Percentiles rank a stretch among this genome's conserved stretches.
These are phyloP conservation scores for Aspergillus cavernicola DNA, from an alignment of 495 filamentous ascomycete species.

Conservation along the genomic window DNA sequence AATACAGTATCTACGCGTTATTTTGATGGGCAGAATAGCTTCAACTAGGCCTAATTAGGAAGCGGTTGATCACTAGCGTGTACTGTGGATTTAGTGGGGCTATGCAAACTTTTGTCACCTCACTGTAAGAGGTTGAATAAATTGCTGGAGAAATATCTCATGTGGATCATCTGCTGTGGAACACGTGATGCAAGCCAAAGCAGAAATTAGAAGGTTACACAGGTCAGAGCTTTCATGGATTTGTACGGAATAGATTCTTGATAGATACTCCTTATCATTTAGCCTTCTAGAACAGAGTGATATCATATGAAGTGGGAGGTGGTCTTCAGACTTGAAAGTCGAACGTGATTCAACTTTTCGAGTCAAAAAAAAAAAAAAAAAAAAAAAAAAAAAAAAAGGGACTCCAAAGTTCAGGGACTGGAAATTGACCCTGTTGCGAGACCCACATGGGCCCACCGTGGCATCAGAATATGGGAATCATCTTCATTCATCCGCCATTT, in stretches of 20 bases:
- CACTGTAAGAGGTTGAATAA: too few species aligned
- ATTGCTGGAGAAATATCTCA: too few species aligned
- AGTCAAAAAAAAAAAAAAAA: background rate
- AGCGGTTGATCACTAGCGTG: too few species aligned
- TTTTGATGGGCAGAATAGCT: too few species aligned
- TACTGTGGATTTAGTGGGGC: too few species aligned
- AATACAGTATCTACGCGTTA: too few species aligned
- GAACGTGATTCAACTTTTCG: too few species aligned
- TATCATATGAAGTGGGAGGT: too few species aligned
- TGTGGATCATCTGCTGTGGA: background rate
- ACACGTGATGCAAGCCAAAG: background rate
- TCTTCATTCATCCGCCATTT: slow-evolving; percentile 11
- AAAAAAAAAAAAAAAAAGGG: background rate
- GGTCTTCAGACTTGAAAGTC: background rate
- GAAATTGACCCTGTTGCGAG: slow-evolving; percentile 21
- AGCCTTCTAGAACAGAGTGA: too few species aligned
- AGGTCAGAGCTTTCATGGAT: too few species aligned
- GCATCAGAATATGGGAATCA: slow-evolving; percentile 19
- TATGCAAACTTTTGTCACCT: too few species aligned
- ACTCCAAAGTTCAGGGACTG: slow-evolving; percentile 12
- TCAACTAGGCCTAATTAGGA: too few species aligned
- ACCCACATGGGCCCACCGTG: slow-evolving; percentile 22
- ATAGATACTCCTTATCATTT: background rate
- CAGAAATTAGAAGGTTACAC: background rate
- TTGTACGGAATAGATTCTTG: background rate